Evolutionary conservation across 1,284 basidiomycete species (phyloP).

Genomic region (Lignosus rhinocerotis): DNA sequence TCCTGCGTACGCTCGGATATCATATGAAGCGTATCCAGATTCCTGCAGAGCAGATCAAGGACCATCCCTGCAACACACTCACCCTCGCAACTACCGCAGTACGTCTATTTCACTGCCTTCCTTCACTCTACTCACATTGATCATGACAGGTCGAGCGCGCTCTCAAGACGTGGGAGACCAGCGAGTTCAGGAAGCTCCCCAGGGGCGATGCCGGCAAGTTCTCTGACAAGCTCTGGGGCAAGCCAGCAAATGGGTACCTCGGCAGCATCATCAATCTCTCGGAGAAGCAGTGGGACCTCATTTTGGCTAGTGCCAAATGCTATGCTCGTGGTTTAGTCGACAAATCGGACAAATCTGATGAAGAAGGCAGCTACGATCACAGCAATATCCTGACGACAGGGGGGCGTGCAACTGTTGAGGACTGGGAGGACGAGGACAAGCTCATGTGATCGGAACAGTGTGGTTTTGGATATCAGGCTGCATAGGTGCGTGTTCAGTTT

Average conservation of each 20-base stretch:
- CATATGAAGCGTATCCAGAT: too few relatives aligned
- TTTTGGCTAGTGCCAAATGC: background rate
- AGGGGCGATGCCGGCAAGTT: background rate
- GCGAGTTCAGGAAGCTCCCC: background rate
- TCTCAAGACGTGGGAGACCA: background rate
- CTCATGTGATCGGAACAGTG: too few relatives aligned
- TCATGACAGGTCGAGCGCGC: background rate
- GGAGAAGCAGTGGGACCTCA: background rate
- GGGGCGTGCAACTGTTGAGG: too few relatives aligned
- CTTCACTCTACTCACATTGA: background rate
- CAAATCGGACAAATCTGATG: too few relatives aligned
- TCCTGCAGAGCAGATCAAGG: too few relatives aligned
- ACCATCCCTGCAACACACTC: background rate
- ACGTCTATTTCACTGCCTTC: background rate
- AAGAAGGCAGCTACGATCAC: too few relatives aligned
- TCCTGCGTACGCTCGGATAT: too few relatives aligned
- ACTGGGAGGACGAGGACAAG: too few relatives aligned
- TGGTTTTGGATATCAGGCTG: too few relatives aligned
- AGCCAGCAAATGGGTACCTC: background rate
- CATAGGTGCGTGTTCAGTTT: too few relatives aligned
- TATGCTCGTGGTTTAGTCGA: too few relatives aligned
- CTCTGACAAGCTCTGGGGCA: constrained; percentile 1
- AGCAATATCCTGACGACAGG: too few relatives aligned
- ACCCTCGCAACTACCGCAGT: background rate
- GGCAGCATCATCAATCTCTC: background rate